Evolutionary conservation across 768 basidiomycete genomes (phyloP), one percentile per base, ranked within the genome.

Genomic region (Boletus sp.): DNA sequence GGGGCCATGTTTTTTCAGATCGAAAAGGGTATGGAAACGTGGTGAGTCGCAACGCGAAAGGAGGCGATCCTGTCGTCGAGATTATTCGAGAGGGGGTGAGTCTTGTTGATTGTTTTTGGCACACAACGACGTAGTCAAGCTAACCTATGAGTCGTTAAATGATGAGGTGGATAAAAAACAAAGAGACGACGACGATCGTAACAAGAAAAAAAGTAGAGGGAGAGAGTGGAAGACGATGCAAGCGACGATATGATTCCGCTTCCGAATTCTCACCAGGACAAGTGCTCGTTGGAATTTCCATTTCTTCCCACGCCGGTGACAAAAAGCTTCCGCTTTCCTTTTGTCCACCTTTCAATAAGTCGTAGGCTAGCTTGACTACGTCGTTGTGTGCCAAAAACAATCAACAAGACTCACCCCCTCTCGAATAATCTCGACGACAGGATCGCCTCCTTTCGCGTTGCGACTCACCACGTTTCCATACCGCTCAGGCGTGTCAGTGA

Each of bases 131-230:
- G 78, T 80, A 3, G 80, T 81, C 47, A 82, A 82, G 74, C 69
- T 78, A 8, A 78, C 79, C 0, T 78, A 80, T 54, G 79, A 82
- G n/a, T n/a, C n/a, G n/a, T n/a, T n/a, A n/a, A n/a, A n/a, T n/a
- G n/a, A n/a, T n/a, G n/a, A n/a, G n/a, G n/a, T n/a, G n/a, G n/a
- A n/a, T 55, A 51, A 30, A 8, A 50, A 52, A 37, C 58, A 59
- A 51, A 52, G 40, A 52, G 45, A 50, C 17, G 47, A 48, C 36
- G 35, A 52, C 47, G 57, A 67, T 73, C 70, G 70, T 71, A 42
- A 71, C 55, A 57, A 61, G 56, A 50, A 57, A 44, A 32, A 58
- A 49, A 41, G 55, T 53, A 60, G 50, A 55, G 54, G 54, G 39
- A 51, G 52, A 52, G 52, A 61, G 49, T 50, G 42, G 48, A 47